Evolutionary conservation across 495 filamentous ascomycete genomes (phyloP), one percentile per base, ranked within the genome.

Genomic region (Penicillium psychrofluorescens): DNA sequence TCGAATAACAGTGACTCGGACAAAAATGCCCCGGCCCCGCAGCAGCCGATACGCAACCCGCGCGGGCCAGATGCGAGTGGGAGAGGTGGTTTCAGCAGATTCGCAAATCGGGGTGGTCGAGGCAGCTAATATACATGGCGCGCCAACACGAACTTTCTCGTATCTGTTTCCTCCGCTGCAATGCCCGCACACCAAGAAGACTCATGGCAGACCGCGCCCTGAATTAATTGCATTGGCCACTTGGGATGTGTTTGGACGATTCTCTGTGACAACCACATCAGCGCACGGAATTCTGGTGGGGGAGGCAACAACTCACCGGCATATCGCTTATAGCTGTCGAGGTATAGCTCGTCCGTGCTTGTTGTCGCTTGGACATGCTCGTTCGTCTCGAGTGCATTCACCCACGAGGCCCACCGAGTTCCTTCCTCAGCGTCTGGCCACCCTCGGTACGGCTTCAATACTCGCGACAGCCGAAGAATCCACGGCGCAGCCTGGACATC

Each of bases 401-500:
- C 66, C 90, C 89, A 96, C 29, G 66, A 68, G 22, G 73, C 80
- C 80, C 85, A 88, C 38, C 90, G 76, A 50, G 70, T 84, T 7
- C 79, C 83, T 11, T 74, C 69, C 45, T 82, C 74, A 8, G 88
- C 78, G 37, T 86, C 81, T 22, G 80, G 79, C 87, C 87, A 95
- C 29, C 78, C 82, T 15, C 85, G 77, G 55, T 90, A 90, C n/a
- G 81, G 84, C 40, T 81, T 80, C 41, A 95, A 68, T 22, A 95
- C 86, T 12, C 81, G 72, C 10, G 74, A 70, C 41, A 95, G 63
- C 1, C 91, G 81, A 29, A 95, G 55, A 38, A 92, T 76, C 79
- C 91, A 97, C 7, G 91, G 91, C 7, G 90, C 90, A 38, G 91
- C 77, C 51, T 92, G 86, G 15, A 95, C 74, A 53, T 97, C 91